Conservation (phyloP, 73 alveolate species). For the Paramecium sexaurelia region DNA sequence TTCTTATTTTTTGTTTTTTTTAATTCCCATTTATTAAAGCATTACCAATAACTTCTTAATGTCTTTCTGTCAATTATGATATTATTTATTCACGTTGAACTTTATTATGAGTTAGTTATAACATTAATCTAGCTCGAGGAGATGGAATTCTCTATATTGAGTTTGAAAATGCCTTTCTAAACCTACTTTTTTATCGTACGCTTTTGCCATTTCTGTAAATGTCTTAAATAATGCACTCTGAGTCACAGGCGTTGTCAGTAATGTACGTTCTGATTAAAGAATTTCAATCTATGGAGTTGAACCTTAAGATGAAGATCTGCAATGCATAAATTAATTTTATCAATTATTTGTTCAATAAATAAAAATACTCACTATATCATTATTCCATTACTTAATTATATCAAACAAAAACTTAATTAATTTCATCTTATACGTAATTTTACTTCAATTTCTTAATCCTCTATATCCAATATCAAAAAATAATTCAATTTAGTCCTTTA, state of each 20-base stretch:
- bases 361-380: not conserved
- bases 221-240: not conserved
- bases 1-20: not conserved
- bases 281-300: not conserved
- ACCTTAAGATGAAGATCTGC: not conserved
- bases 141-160: not conserved
- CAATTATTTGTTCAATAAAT: not conserved
- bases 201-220: constrained; percentile 8
- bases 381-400: too few species aligned
- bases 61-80: not conserved
- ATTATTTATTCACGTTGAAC: not conserved
- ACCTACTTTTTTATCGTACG: not conserved
- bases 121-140: not conserved
- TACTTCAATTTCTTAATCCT: not conserved
- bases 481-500: too few species aligned
- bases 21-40: not conserved
- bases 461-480: not conserved
- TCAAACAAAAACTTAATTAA: not conserved
- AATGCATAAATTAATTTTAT: not conserved
- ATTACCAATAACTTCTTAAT: not conserved
- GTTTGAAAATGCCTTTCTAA: constrained; percentile 3
- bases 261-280: not conserved
- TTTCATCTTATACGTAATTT: not conserved
- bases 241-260: not conserved
- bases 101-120: not conserved